Evolutionary conservation across 2,329 filamentous ascomycete genomes (phyloP).

Genomic region (Colletotrichum sp.): DNA sequence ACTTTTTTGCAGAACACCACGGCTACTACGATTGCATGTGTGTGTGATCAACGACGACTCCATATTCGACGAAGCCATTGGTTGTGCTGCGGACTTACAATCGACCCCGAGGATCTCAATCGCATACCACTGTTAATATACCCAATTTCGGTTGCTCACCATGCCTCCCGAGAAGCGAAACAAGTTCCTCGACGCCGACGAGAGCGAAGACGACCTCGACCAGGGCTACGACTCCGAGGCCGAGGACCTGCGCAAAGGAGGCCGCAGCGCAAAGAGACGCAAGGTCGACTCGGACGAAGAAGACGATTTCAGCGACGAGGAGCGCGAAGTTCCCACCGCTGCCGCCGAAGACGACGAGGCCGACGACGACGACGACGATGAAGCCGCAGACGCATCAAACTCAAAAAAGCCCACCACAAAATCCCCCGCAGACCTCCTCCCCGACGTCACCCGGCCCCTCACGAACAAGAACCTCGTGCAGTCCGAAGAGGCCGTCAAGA

Average conservation of each 20-base stretch:
- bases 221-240: constrained; percentile 70
- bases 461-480: constrained; percentile 72
- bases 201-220: constrained; percentile 64
- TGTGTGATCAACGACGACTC: neutral
- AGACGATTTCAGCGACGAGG: constrained; percentile 41
- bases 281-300: constrained; percentile 56
- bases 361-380: constrained; percentile 32
- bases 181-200: constrained; percentile 68
- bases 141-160: neutral
- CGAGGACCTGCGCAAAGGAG: constrained; percentile 71
- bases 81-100: neutral
- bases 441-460: constrained; percentile 58
- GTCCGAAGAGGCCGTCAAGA: constrained; percentile 68
- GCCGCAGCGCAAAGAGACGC: constrained; percentile 65
- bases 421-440: constrained; percentile 33
- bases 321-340: constrained; percentile 26
- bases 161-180: constrained; percentile 77
- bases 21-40: neutral
- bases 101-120: neutral
- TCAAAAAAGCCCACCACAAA: constrained; percentile 26
- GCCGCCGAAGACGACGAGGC: constrained; percentile 33
- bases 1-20: constrained; percentile 10
- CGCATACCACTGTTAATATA: fast-evolving
- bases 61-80: neutral
- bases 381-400: constrained; percentile 4